Evolutionary conservation across 176 grass and related monocot species (phyloP).

Genomic region (Phyllostachys edulis): DNA sequence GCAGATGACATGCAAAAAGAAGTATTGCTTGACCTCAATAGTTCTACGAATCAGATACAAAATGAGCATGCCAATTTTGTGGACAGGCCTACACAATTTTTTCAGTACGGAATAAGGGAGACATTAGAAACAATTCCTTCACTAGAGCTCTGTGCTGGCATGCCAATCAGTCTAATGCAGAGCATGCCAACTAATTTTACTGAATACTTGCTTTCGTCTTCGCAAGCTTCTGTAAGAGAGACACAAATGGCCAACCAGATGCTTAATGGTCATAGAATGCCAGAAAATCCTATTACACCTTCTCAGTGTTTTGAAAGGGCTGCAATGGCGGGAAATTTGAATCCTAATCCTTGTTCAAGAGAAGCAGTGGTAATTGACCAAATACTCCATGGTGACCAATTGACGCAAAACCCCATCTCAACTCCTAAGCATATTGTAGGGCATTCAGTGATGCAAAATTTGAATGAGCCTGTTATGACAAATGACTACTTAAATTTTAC

Average conservation of each 20-base stretch:
- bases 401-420: constrained; percentile 29
- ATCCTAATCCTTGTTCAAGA: constrained; percentile 12
- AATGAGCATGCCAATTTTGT: constrained; percentile 22
- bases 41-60: constrained; percentile 29
- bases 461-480: constrained; percentile 24
- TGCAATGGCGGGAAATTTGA: constrained; percentile 22
- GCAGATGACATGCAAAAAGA: constrained; percentile 25
- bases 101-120: constrained; percentile 19
- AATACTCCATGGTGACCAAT: constrained; percentile 30
- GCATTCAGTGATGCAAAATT: constrained; percentile 14
- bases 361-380: constrained; percentile 6
- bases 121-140: constrained; percentile 30
- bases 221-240: constrained; percentile 29
- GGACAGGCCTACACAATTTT: neutral
- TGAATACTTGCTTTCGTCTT: constrained; percentile 28
- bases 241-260: constrained; percentile 26
- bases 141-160: constrained; percentile 8
- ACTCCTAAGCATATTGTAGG: constrained; percentile 36
- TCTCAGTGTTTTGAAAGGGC: constrained; percentile 29
- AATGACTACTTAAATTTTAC: constrained; percentile 24
- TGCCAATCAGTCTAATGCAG: constrained; percentile 17
- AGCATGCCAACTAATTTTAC: constrained; percentile 30
- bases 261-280: constrained; percentile 22
- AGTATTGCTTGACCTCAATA: constrained; percentile 53
- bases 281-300: constrained; percentile 36